These are phyloP conservation scores for Mentha longifolia DNA, from an alignment of 257 asterid species.

Conservation along the genomic window DNA sequence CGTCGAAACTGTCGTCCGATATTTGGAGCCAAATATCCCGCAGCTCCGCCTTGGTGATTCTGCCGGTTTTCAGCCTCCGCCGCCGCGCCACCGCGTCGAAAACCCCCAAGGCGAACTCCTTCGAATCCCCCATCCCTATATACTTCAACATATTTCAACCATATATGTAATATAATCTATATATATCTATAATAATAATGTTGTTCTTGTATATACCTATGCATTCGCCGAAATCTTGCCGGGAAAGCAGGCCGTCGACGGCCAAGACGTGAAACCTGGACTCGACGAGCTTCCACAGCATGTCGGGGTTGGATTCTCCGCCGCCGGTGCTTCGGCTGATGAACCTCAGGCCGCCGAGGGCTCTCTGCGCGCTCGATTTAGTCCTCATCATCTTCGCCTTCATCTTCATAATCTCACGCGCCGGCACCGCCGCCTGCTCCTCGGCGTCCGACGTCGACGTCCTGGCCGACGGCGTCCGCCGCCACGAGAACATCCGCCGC, in stretches of 20 bases:
- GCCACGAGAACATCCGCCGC: conserved; percentile 72
- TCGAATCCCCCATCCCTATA: conserved; percentile 85
- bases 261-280: conserved; percentile 64
- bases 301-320: conserved; percentile 48
- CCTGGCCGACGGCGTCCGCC: conserved; percentile 38
- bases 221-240: conserved; percentile 90
- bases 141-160: background rate
- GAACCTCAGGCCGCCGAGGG: conserved; percentile 82
- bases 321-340: conserved; percentile 59
- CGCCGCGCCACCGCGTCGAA: conserved; percentile 82
- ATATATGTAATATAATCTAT: background rate
- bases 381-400: conserved; percentile 68
- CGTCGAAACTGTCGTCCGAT: conserved; percentile 88
- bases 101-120: conserved; percentile 85
- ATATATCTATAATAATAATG: no score
- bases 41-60: conserved; percentile 74
- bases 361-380: conserved; percentile 82
- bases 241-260: conserved; percentile 64
- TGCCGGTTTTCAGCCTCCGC: conserved; percentile 62
- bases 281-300: conserved; percentile 76
- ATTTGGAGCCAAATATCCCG: conserved; percentile 86
- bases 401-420: conserved; percentile 73
- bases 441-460: conserved; percentile 45
- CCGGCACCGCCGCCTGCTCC: conserved; percentile 44
- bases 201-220: conserved; percentile 56